Conservation (phyloP, 768 basidiomycete species). For the Podaxis carcinomalis region DNA sequence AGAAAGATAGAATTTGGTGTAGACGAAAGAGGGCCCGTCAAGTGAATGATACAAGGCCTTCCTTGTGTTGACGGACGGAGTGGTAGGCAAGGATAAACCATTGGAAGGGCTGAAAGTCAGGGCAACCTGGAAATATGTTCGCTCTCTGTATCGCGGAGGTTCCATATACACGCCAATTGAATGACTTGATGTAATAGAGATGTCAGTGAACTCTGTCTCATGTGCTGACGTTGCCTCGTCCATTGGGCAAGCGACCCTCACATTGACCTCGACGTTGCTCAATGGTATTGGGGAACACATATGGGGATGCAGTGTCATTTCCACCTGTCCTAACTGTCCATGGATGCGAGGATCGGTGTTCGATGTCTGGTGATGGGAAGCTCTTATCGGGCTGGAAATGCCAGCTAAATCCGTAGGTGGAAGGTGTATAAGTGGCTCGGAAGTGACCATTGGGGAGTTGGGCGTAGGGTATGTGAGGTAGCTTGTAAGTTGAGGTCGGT, state of each 20-base stretch:
- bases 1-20: constrained; percentile 11
- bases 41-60: neutral
- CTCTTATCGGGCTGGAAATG: neutral
- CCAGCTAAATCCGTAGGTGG: constrained; percentile 2
- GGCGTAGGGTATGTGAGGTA: neutral
- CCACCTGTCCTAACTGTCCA: neutral
- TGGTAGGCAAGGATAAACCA: neutral
- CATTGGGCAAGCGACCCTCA: neutral
- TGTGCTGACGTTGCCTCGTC: neutral
- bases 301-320: neutral
- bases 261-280: neutral
- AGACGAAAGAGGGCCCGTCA: neutral
- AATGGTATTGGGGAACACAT: neutral
- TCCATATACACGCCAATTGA: neutral
- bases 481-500: constrained; percentile 5
- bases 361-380: neutral
- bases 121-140: neutral
- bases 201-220: neutral
- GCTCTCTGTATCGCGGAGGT: neutral
- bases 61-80: neutral
- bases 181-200: neutral
- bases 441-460: neutral
- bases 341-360: neutral
- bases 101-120: neutral
- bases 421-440: neutral